Base-by-base conservation (phyloP, 352 stramenopile genomes). In the Globisporangium canariense region DNA sequence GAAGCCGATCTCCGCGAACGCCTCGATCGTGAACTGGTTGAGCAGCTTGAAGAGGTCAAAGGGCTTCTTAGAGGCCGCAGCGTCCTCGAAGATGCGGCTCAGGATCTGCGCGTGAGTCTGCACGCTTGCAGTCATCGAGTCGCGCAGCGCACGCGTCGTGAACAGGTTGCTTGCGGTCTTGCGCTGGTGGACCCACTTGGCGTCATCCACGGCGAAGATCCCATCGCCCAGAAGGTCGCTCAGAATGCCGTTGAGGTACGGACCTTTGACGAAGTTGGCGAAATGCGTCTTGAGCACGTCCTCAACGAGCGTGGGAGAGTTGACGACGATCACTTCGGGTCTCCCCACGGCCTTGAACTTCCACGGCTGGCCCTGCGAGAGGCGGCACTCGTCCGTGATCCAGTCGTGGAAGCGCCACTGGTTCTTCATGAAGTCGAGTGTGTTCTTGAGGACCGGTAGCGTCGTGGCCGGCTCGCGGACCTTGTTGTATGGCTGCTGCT, bases 101-200 rank as follows among this genome's bases (percentile, higher is more conserved):
- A 89, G 59, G 1, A 58, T 49, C 0, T 60, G 47, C 1, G 65
- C 54, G 49, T 87, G 69, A 9, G 64, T 64, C n/a, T 71, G 69
- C n/a, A 87, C 61, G 0, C 47, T 54, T 2, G 50, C 13, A 0
- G 69, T 74, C 77, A 86, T 83, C 22, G 68, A 75, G 14, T 79
- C 69, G 18, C 73, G 60, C 5, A 89, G 34, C 7, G 70, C 28
- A 3, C 67, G 67, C 45, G 64, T 79, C 8, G 80, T 91, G 50
- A 96, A 96, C 25, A 97, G 83, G 50, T 95, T 86, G 52, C 81
- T 96, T 53, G 88, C 84, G 0, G 71, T 86, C 64, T 94, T 94
- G 59, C 86, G 78, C 63, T 95, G 86, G 49, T 83, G 67, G 38
- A 76, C 61, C 86, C 86, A 95, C 34, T 53, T 32, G 18, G 73